Base-by-base conservation (phyloP, 2,329 filamentous ascomycete species). In the Penicillium sp. region DNA sequence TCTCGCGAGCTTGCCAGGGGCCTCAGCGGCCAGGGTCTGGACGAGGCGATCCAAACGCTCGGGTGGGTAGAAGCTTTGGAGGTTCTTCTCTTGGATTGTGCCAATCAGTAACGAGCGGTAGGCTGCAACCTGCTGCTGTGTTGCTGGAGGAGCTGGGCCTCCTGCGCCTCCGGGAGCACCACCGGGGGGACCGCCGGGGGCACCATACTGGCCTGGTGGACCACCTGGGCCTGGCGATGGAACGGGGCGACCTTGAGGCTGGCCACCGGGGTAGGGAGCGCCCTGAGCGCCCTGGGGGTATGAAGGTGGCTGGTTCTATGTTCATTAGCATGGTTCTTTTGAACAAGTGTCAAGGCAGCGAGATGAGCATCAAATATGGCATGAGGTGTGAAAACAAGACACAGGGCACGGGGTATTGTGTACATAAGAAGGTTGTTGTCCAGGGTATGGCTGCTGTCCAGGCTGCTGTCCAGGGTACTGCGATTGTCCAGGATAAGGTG, bases 31-130 rank as follows among this genome's bases (percentile, higher is more conserved):
- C n/a, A 74, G 63, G 1, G 50, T 53, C 44, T 72, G 68, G 4
- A 74, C 62, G 21, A 74, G 49, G 18, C 53, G 50, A 29, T 74
- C 67, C 13, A 74, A 56, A 46, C 77, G 79, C 56, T 80, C 79
- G 8, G 80, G 82, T 2, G 82, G 83, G 63, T 84, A 85, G 72
- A 86, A 85, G 48, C 65, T 67, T 57, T 85, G 80, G 10, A 87
- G 72, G 11, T 77, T 71, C 69, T 85, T 86, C 73, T 87, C 83
- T 64, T 83, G 82, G 60, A 87, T 81, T 4, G 80, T 80, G 36
- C 71, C 68, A 59, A 82, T 75, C 42, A 87, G 71, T 11, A 83
- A 71, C 59, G 83, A 79, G 69, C 83, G 82, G 72, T 85, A 86
- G 10, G 76, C 79, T 31, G 72, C 74, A 29, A 82, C 67, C 52